Evolutionary conservation across 2,329 filamentous ascomycete species (phyloP).

Genomic region (Ophiostoma ulmi): DNA sequence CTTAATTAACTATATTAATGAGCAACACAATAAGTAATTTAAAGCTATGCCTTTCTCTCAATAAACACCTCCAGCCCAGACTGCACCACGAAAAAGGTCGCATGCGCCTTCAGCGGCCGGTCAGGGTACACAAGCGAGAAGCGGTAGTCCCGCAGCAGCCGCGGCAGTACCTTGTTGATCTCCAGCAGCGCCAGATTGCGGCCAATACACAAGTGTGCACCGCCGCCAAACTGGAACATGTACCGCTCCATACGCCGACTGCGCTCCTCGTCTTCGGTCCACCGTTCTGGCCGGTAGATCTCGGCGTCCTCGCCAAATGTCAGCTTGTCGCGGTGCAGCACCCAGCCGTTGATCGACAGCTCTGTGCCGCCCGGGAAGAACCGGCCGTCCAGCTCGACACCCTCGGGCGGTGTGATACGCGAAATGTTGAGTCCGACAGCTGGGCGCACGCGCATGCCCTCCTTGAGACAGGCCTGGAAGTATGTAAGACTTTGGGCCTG

Average conservation of each 20-base stretch:
- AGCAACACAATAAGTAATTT: background rate
- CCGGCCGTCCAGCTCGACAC: slow-evolving; percentile 47
- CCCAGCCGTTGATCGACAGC: slow-evolving; percentile 52
- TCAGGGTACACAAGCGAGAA: slow-evolving; percentile 49
- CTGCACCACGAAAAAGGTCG: slow-evolving; percentile 58
- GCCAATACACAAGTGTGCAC: slow-evolving; percentile 51
- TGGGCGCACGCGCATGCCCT: slow-evolving; percentile 52
- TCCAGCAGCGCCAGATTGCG: slow-evolving; percentile 51
- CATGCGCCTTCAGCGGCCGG: slow-evolving; percentile 47
- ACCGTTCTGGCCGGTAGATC: slow-evolving; percentile 50
- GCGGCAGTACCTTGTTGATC: slow-evolving; percentile 55
- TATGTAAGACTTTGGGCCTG: slow-evolving; percentile 48
- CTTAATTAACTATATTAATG: background rate
- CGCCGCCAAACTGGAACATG: slow-evolving; percentile 56
- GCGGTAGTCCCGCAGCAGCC: slow-evolving; percentile 50
- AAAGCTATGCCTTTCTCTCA: slow-evolving; percentile 30
- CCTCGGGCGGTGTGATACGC: slow-evolving; percentile 46
- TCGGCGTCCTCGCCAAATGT: slow-evolving; percentile 51
- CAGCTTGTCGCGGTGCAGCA: slow-evolving; percentile 44
- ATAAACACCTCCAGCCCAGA: slow-evolving; percentile 51
- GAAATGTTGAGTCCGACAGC: slow-evolving; percentile 53
- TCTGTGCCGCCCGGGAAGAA: slow-evolving; percentile 49
- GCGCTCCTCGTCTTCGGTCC: slow-evolving; percentile 45
- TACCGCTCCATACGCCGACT: slow-evolving; percentile 48
- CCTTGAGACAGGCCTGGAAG: slow-evolving; percentile 53